phyloP scores from a whole-genome alignment of 177 flowering plant genomes.

The Vitis hybrid region DNA sequence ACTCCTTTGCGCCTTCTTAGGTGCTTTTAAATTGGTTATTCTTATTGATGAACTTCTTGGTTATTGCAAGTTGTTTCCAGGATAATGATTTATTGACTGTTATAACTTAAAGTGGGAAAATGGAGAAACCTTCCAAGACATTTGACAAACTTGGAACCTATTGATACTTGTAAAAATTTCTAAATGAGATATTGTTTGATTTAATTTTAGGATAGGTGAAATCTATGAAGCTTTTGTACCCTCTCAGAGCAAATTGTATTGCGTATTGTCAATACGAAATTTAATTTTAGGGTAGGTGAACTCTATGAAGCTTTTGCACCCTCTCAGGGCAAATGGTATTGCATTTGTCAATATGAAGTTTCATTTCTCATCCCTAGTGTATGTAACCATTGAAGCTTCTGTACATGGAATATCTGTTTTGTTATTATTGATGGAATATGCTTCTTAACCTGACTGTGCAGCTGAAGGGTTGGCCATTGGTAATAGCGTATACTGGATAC shows the following conservation, averaged over 20 bases:
- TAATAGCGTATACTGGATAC: conserved; percentile 88
- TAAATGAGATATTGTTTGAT: background rate
- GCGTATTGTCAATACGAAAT: background rate
- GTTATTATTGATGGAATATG: conserved; percentile 12
- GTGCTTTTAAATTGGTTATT: too few relatives aligned
- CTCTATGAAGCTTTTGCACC: too few relatives aligned
- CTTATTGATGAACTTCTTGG: background rate
- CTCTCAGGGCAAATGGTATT: too few relatives aligned
- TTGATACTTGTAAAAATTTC: background rate
- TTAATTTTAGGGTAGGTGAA: too few relatives aligned
- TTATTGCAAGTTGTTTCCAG: background rate
- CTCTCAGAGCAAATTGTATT: background rate
- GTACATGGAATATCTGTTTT: too few relatives aligned
- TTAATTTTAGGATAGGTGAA: background rate
- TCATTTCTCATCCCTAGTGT: too few relatives aligned
- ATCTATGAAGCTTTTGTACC: too few relatives aligned
- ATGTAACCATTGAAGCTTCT: too few relatives aligned
- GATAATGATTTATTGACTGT: background rate
- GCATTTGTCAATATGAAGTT: too few relatives aligned
- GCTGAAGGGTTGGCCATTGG: conserved; percentile 81
- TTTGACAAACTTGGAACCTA: background rate
- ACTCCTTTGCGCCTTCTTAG: too few relatives aligned
- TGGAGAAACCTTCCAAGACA: background rate
- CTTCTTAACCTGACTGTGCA: conserved; percentile 40
- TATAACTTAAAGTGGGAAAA: background rate